These are phyloP conservation scores for Xylaria acuta DNA, from an alignment of 495 filamentous ascomycete species.

Conservation along the genomic window DNA sequence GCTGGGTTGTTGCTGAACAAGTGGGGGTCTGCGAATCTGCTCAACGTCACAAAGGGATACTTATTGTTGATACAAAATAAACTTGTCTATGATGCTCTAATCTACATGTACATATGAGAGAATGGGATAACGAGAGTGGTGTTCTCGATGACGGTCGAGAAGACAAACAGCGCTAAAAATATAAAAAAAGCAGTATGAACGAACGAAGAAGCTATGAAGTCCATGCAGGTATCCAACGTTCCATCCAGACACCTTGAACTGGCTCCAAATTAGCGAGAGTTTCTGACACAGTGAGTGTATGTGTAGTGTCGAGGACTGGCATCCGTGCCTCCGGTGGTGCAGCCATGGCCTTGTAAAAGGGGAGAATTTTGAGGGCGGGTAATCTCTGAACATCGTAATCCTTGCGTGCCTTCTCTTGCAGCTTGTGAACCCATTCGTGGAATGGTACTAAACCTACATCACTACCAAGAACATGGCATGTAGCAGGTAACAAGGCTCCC, in stretches of 20 bases:
- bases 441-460: background rate
- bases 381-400: background rate
- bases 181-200: background rate
- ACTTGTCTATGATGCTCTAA: background rate
- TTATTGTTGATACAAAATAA: background rate
- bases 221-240: background rate
- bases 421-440: background rate
- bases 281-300: background rate
- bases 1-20: background rate
- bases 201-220: background rate
- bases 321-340: constrained; percentile 1
- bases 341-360: background rate
- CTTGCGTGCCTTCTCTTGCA: background rate
- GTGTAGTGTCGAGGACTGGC: background rate
- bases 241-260: constrained; percentile 5
- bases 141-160: too few relatives aligned
- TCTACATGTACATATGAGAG: background rate
- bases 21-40: background rate
- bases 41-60: background rate
- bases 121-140: background rate
- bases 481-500: background rate
- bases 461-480: background rate
- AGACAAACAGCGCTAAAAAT: background rate
- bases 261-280: background rate
- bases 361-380: background rate